Percentiles rank a stretch among this genome's conserved stretches.
Evolutionary conservation across 2,329 filamentous ascomycete genomes (phyloP).

Genomic region (Curvularia sp.): DNA sequence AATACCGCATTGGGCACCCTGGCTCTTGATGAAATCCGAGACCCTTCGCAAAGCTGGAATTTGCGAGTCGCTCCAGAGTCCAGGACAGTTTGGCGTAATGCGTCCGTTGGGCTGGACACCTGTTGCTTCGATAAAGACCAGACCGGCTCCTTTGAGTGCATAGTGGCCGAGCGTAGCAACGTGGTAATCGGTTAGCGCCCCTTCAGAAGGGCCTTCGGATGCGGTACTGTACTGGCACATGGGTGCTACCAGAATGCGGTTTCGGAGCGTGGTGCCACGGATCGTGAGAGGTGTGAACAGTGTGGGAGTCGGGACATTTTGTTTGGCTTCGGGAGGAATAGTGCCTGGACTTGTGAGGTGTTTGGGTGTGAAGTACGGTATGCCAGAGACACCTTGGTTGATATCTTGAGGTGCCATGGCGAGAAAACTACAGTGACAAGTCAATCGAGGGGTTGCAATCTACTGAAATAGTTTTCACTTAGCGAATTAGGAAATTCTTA

Average conservation of each 20-base stretch:
- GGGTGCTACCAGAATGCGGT: conserved; percentile 49
- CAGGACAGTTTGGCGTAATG: conserved; percentile 48
- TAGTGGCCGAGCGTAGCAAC: conserved; percentile 50
- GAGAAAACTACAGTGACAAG: no score
- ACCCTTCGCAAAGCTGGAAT: conserved; percentile 44
- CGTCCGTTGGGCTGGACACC: conserved; percentile 47
- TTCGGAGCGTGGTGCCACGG: conserved; percentile 44
- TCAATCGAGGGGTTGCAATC: neutral
- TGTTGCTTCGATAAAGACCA: conserved; percentile 49
- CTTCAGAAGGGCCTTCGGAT: conserved; percentile 44
- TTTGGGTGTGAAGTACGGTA: conserved; percentile 56
- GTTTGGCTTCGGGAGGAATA: conserved; percentile 17
- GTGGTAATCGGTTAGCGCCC: conserved; percentile 49
- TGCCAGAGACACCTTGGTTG: conserved; percentile 34
- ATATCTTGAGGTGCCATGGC: conserved; percentile 38
- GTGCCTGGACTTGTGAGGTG: conserved; percentile 54
- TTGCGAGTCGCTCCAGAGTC: conserved; percentile 48
- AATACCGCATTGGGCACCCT: conserved; percentile 42
- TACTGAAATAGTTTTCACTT: neutral
- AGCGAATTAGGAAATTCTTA: neutral
- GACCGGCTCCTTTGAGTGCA: conserved; percentile 46
- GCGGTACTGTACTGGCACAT: conserved; percentile 50
- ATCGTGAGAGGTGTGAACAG: conserved; percentile 50
- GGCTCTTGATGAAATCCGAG: conserved; percentile 46
- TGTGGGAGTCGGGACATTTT: conserved; percentile 29